Evolutionary conservation across 148 eudicot genomes (phyloP).

Genomic region (Persicaria tinctoria): DNA sequence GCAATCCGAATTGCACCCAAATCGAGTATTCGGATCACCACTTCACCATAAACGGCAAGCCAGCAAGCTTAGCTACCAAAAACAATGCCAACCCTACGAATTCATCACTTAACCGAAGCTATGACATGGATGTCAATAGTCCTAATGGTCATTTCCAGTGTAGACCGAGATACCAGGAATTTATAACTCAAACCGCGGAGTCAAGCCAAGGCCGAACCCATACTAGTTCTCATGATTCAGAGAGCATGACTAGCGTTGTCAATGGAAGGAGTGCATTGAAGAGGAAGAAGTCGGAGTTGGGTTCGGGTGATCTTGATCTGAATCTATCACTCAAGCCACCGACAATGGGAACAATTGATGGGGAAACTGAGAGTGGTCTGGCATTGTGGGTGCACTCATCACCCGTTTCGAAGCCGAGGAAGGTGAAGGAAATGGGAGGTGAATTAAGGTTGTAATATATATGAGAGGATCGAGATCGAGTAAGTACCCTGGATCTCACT

Average conservation of each 20-base stretch:
- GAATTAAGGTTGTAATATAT: not conserved
- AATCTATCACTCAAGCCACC: conserved; percentile 11
- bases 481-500: not conserved
- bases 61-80: not conserved
- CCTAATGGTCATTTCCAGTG: not conserved
- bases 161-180: not conserved
- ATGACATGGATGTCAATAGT: not conserved
- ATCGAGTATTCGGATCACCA: not conserved
- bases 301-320: conserved; percentile 5
- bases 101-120: not conserved
- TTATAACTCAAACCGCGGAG: not conserved
- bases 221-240: not conserved
- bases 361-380: not conserved
- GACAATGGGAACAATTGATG: not conserved
- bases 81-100: not conserved
- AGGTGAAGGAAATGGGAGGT: not conserved
- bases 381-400: not conserved
- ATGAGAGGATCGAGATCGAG: not conserved
- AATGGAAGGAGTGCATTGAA: not conserved
- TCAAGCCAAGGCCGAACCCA: not conserved
- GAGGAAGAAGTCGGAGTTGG: not conserved
- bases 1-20: not conserved
- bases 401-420: not conserved
- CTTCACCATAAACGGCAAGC: not conserved
- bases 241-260: not conserved